Base-by-base conservation (phyloP, 2,329 filamentous ascomycete genomes). In the Penicillium sp. region DNA sequence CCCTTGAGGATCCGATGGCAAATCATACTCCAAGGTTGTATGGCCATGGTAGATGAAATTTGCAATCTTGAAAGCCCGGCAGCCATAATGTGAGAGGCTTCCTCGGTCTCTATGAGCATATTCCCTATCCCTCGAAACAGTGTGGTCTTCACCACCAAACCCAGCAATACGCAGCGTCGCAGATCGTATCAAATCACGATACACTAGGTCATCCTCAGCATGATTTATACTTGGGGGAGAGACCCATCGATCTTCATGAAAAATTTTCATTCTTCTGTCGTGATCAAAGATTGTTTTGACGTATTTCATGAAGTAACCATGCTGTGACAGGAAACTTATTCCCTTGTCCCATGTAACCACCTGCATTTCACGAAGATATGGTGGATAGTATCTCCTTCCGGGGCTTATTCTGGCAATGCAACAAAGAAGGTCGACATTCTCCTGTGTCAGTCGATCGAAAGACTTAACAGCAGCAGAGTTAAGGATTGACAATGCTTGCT, bases 401-500 rank as follows among this genome's bases (percentile, higher is more conserved):
- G 52, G 52, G 9, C 23, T 49, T 1, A 55, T 16, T 8, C 16
- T n/a, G 8, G 52, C 33, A 33, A 55, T 49, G 2, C 20, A 6
- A 5, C 14, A 5, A 16, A 55, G 35, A 2, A 49, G 23, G 3
- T 23, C 18, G n/a, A 55, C 9, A 16, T 48, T 45, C 11, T 55
- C 52, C 18, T 42, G 11, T 1, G 30, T 42, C 14, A 55, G 16
- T n/a, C 20, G 20, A 43, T 49, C 46, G 12, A 55, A 55, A 12
- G 52, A 55, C 9, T 43, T 28, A 6, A 55, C 18, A 8, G 52
- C 23, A 1, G 52, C 52, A 6, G 52, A 55, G 9, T 26, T 18
- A n/a, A 55, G 26, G 18, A 55, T 55, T 5, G 46, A 49, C 46
- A 55, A 28, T 23, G 52, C 52, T 55, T 55, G 52, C 20, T 55